Conservation (phyloP, 2,329 filamentous ascomycete species). For the Colletotrichum musicola region DNA sequence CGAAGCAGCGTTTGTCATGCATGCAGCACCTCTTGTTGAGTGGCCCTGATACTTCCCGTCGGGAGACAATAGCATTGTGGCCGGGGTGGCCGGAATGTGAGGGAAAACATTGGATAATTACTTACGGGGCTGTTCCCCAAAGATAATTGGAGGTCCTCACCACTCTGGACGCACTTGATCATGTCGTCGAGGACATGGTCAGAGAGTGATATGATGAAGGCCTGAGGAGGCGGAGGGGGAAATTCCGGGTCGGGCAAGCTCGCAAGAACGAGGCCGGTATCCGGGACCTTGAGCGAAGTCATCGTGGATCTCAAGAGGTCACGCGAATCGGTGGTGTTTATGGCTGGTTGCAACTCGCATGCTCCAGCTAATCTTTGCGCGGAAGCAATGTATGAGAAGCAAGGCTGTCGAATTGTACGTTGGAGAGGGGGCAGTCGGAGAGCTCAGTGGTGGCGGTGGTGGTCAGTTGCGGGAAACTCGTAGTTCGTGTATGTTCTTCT, state of each 20-base stretch:
- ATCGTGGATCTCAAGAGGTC: constrained; percentile 50
- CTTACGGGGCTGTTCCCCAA: constrained; percentile 72
- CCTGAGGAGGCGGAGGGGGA: constrained; percentile 63
- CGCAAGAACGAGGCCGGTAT: constrained; percentile 69
- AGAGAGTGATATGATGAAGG: constrained; percentile 69
- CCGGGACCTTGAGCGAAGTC: constrained; percentile 68
- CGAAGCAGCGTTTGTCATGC: constrained; percentile 22
- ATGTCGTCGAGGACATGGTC: constrained; percentile 72
- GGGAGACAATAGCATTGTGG: constrained; percentile 29
- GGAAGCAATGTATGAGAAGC: background rate
- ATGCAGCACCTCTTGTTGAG: constrained; percentile 2
- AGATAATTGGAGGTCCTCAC: constrained; percentile 67
- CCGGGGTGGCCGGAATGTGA: background rate
- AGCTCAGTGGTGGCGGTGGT: constrained; percentile 10
- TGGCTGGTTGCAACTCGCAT: constrained; percentile 30
- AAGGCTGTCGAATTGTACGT: background rate
- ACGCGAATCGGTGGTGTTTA: constrained; percentile 26
- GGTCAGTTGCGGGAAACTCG: constrained; percentile 18
- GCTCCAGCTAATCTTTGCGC: constrained; percentile 19
- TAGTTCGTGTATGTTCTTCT: constrained; percentile 32
- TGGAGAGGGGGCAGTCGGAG: background rate
- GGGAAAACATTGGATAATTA: constrained; percentile 38
- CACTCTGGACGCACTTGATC: constrained; percentile 70
- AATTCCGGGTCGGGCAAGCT: constrained; percentile 57
- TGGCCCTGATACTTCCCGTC: constrained; percentile 7